These are phyloP conservation scores for Hansfordia pulvinata DNA, from an alignment of 2,329 filamentous ascomycete genomes.

Conservation along the genomic window DNA sequence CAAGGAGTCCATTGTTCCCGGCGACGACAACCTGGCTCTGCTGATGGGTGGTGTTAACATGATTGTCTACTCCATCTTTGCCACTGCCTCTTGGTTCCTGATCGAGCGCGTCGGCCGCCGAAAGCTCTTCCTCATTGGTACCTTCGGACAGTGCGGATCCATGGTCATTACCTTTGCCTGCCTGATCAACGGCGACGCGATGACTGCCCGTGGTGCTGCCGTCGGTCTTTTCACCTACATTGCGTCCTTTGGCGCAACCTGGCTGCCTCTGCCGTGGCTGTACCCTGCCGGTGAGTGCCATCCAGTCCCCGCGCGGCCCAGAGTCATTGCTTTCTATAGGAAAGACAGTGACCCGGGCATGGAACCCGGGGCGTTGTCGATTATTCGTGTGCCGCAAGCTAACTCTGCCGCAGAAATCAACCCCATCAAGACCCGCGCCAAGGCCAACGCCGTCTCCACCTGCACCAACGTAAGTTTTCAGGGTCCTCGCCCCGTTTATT, in stretches of 20 bases:
- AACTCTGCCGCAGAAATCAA: no score
- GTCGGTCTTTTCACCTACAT: slow-evolving; percentile 59
- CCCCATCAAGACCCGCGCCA: slow-evolving; percentile 29
- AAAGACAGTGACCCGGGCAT: no score
- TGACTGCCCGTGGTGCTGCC: slow-evolving; percentile 52
- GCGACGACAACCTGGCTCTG: slow-evolving; percentile 30
- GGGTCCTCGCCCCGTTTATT: slow-evolving; percentile 18
- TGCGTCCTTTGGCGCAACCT: slow-evolving; percentile 53
- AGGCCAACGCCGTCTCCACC: slow-evolving; percentile 40
- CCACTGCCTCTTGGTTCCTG: slow-evolving; percentile 40
- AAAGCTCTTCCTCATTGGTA: slow-evolving; percentile 29
- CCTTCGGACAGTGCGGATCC: slow-evolving; percentile 33
- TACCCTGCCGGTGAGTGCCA: no score
- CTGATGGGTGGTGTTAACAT: slow-evolving; percentile 41
- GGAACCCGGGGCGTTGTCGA: no score
- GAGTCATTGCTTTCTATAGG: no score
- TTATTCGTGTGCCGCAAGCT: no score
- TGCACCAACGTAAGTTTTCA: slow-evolving; percentile 49
- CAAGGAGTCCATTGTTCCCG: slow-evolving; percentile 22
- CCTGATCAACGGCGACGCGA: slow-evolving; percentile 50
- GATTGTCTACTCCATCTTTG: slow-evolving; percentile 47
- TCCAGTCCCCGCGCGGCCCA: no score
- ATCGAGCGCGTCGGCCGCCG: slow-evolving; percentile 30
- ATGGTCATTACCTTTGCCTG: slow-evolving; percentile 48
- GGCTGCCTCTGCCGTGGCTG: slow-evolving; percentile 49